phyloP scores from a whole-genome alignment of 495 filamentous ascomycete species.

The Penicillium chermesinum region DNA sequence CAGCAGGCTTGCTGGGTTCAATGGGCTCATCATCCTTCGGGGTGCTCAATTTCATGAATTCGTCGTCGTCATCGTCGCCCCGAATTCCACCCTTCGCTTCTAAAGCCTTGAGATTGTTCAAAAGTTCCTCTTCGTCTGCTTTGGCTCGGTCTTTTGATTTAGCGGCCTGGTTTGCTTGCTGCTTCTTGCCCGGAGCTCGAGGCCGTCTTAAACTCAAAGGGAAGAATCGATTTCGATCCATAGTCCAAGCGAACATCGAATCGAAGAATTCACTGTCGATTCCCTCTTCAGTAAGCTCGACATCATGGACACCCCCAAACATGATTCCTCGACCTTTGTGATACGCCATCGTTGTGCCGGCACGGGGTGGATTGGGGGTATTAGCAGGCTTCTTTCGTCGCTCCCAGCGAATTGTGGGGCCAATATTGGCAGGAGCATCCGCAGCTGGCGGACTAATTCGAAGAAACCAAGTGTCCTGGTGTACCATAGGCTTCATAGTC shows the following conservation, averaged over 20 bases:
- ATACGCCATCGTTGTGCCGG: conserved; percentile 84
- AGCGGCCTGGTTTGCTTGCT: conserved; percentile 48
- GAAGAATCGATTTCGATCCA: conserved; percentile 92
- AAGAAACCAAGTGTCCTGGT: conserved; percentile 93
- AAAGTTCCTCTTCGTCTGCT: conserved; percentile 83
- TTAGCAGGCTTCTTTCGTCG: conserved; percentile 88
- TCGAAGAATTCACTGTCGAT: conserved; percentile 98
- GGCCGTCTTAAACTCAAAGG: conserved; percentile 71
- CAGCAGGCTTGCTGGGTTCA: conserved; percentile 41
- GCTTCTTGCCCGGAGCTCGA: conserved; percentile 54
- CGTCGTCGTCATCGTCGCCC: conserved; percentile 50
- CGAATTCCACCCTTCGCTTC: conserved; percentile 60
- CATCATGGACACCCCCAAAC: conserved; percentile 93
- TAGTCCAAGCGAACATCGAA: conserved; percentile 80
- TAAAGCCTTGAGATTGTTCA: conserved; percentile 76
- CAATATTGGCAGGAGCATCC: conserved; percentile 54
- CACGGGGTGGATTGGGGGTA: conserved; percentile 73
- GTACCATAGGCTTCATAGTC: conserved; percentile 76
- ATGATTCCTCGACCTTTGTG: conserved; percentile 89
- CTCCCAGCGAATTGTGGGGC: conserved; percentile 81
- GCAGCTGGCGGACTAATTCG: conserved; percentile 66
- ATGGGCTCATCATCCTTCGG: conserved; percentile 47
- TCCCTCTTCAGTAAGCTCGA: conserved; percentile 88
- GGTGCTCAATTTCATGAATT: conserved; percentile 38
- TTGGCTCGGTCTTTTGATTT: conserved; percentile 64